Base-by-base conservation (phyloP, 2,329 filamentous ascomycete genomes). In the Colletotrichum noveboracense region DNA sequence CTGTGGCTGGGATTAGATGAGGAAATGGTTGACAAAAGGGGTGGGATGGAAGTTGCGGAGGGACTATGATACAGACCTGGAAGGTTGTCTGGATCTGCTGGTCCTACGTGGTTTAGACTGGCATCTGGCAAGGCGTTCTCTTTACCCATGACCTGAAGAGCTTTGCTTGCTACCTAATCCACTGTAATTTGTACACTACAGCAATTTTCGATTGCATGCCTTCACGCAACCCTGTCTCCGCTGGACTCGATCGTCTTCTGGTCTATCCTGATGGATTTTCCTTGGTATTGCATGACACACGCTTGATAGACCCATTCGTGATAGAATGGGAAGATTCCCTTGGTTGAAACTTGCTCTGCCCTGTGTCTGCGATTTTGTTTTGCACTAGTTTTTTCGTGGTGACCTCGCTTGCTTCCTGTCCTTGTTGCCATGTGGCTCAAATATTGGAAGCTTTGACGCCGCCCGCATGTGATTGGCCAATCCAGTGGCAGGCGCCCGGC, bases 171-270 rank as follows among this genome's bases (percentile, higher is more conserved):
- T 84, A 85, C 86, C 85, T 86, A 86, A 84, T 85, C 88, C 89
- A 89, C 87, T 91, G 90, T 91, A 91, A 91, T 91, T 89, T 91
- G 91, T 90, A 90, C 85, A 88, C 86, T 86, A 88, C 88, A 85
- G 88, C 89, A 89, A 89, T 89, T 90, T 87, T 82, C 84, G 82
- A 84, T 82, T 85, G 82, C 85, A 84, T 80, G 82, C 79, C 78
- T 80, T 82, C 82, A 81, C 83, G 82, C 83, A 81, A 83, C 81
- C 79, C 80, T 79, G 78, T 84, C 79, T 80, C 79, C 79, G 78
- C 79, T 80, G 81, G 80, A 80, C 81, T 75, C 69, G 76, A 77
- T 74, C 72, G 78, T 70, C 66, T 76, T 58, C 67, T 75, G 70
- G 73, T 81, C 64, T 52, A 75, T 73, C 74, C 43, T 74, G 32